Conservation (phyloP, 2,329 filamentous ascomycete species). For the Venturia nashicola region DNA sequence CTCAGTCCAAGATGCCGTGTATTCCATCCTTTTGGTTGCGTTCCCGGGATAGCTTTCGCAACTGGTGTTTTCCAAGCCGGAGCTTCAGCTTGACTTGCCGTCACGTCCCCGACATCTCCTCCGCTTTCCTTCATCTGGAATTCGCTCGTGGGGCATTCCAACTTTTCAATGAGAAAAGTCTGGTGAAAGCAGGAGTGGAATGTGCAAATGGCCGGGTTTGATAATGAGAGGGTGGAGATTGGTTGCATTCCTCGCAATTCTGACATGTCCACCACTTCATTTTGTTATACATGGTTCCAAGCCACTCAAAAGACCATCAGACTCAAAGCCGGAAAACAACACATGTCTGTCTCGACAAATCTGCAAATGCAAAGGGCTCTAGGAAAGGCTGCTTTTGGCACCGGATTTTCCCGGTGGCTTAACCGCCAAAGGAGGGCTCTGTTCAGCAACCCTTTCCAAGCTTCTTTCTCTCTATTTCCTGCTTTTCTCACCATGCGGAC, state of each 20-base stretch:
- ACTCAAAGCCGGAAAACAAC: no score
- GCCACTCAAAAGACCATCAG: no score
- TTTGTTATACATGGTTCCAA: no score
- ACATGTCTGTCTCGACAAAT: no score
- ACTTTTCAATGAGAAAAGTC: neutral
- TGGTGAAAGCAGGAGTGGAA: neutral
- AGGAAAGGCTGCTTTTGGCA: no score
- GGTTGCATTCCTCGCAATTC: neutral
- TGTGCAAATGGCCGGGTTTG: neutral
- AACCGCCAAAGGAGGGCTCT: no score
- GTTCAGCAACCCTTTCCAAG: no score
- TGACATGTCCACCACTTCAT: no score
- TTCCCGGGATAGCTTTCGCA: neutral
- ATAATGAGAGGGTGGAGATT: neutral
- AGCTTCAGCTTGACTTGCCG: neutral
- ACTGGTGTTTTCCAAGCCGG: neutral
- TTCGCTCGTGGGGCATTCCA: neutral
- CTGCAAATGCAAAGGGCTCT: no score
- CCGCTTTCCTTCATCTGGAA: slow-evolving; percentile 4
- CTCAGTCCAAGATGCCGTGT: slow-evolving; percentile 58
- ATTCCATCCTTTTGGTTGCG: slow-evolving; percentile 46
- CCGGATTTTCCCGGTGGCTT: no score
- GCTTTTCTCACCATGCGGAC: no score
- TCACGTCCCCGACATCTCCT: neutral
- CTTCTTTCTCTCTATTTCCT: no score